Conservation (phyloP, 169 alveolate genomes). For the Miamiensis avidus region DNA sequence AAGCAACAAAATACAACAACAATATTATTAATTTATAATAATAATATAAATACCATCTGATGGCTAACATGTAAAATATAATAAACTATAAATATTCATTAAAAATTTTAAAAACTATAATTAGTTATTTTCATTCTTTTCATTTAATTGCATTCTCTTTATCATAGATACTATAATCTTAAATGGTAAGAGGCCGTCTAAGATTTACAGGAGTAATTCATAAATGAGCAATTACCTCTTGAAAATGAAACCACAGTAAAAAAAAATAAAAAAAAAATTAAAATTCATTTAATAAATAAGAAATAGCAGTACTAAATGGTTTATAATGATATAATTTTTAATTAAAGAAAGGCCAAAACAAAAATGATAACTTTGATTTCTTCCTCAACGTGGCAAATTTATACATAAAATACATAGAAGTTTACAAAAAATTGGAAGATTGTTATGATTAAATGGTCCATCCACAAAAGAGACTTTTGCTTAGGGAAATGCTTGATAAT, state of each 20-base stretch:
- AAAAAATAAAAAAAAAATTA: too few species aligned
- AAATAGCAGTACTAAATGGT: background rate
- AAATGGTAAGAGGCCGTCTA: constrained; percentile 86
- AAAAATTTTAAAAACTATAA: too few species aligned
- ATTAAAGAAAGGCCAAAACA: background rate
- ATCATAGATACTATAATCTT: constrained; percentile 57
- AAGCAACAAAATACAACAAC: background rate
- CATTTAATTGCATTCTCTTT: too few species aligned
- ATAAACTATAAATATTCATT: too few species aligned
- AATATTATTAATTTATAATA: too few species aligned
- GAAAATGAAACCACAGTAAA: constrained; percentile 44
- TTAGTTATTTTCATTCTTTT: too few species aligned
- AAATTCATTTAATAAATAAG: too few species aligned
- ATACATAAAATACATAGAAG: constrained; percentile 86
- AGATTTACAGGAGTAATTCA: constrained; percentile 86
- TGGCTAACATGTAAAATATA: background rate
- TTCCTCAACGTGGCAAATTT: constrained; percentile 83
- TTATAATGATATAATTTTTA: background rate
- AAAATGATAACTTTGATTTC: constrained; percentile 13
- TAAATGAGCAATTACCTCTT: constrained; percentile 79
- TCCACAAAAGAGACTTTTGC: constrained; percentile 85
- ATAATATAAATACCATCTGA: background rate
- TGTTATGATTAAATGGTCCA: constrained; percentile 91
- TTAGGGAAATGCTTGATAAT: constrained; percentile 83
- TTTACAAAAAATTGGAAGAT: constrained; percentile 86